Evolutionary conservation across 1,284 basidiomycete species (phyloP), one percentile per base, ranked within the genome.

Genomic region (Taiwanofungus camphoratus): DNA sequence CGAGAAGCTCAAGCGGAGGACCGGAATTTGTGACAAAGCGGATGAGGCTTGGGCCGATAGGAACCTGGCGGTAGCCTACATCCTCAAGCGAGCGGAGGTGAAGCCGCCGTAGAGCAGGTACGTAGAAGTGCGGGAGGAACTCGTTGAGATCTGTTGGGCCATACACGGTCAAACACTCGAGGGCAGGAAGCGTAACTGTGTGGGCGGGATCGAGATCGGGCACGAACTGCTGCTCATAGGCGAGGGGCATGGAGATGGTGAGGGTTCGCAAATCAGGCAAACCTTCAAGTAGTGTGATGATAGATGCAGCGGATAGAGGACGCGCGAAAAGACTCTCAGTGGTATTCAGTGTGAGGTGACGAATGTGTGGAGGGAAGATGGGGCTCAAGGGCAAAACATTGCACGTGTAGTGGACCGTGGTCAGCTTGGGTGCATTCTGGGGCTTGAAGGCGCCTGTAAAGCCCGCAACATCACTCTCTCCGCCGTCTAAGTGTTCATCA

Each of bases 1-100:
- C 77, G 45, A 82, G 61, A 13, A 70, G 48, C 43, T 71, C 61
- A 41, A 82, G 57, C 5, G 66, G 66, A 23, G 72, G 67, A 3
- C 60, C 56, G n/a, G 65, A 65, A 19, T 48, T 42, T 34, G 60
- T 58, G 26, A 82, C 50, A 54, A 79, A 75, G 27, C 50, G 49
- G 26, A 61, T 51, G 7, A 78, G 56, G 44, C 63, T 64, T 4
- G 54, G 51, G 4, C 66, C 70, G 33, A 66, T 65, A 15, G 64
- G 58, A 31, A 64, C 64, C 44, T 71, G 66, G 13, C 65, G 60
- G 47, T 63, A 65, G 26, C 68, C 56, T 18, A 60, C 42, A 31
- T 68, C 61, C n/a, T 71, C 68, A 46, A 67, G 49, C 22, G 68
- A 65, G 30, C 73, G 71, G 39, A 82, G 66, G 49, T 64, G 62